phyloP scores from a whole-genome alignment of 805 yeast genomes.

The Barnettozyma vustinii region DNA sequence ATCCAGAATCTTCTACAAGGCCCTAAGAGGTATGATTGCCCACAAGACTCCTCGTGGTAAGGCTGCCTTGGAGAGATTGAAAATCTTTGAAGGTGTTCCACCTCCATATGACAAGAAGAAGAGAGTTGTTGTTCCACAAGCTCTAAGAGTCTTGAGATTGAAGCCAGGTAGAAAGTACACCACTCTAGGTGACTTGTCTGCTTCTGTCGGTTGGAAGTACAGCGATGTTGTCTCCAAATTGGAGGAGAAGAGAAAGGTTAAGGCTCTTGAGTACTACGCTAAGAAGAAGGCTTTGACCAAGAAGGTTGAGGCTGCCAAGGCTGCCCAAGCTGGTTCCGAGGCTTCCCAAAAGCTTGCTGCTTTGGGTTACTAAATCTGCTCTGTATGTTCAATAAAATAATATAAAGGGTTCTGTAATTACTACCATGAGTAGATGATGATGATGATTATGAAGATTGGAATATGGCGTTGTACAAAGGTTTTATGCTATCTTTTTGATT shows the following conservation, averaged over 20 bases:
- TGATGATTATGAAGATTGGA: no score
- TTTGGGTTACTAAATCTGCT: slow-evolving; percentile 79
- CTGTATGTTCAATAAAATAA: slow-evolving; percentile 10
- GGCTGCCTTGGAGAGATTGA: slow-evolving; percentile 98
- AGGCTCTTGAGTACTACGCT: slow-evolving; percentile 98
- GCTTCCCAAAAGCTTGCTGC: slow-evolving; percentile 92
- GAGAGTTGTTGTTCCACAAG: slow-evolving; percentile 99
- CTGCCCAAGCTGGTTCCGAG: slow-evolving; percentile 84
- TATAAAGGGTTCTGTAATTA: slow-evolving; percentile 14
- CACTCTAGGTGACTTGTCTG: slow-evolving; percentile 92
- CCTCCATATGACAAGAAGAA: slow-evolving; percentile 99
- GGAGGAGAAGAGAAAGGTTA: slow-evolving; percentile 99
- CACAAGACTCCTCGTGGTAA: slow-evolving; percentile 99
- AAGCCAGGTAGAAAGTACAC: slow-evolving; percentile 99
- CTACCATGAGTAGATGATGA: neutral
- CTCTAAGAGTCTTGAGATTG: slow-evolving; percentile 97
- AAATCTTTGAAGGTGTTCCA: slow-evolving; percentile 99
- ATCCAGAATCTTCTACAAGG: slow-evolving; percentile 99
- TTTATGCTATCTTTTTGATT: slow-evolving; percentile 27
- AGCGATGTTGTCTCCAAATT: slow-evolving; percentile 94
- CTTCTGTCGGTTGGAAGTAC: slow-evolving; percentile 99
- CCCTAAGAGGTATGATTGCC: slow-evolving; percentile 98
- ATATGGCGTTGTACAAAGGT: no score
- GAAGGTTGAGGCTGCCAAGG: slow-evolving; percentile 84
- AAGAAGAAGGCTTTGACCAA: slow-evolving; percentile 95